A percentile compares a stretch with the other conserved stretches of the same genome.
Evolutionary conservation across 768 basidiomycete species (phyloP).

Genomic region (Neoboletus brunneissimus): DNA sequence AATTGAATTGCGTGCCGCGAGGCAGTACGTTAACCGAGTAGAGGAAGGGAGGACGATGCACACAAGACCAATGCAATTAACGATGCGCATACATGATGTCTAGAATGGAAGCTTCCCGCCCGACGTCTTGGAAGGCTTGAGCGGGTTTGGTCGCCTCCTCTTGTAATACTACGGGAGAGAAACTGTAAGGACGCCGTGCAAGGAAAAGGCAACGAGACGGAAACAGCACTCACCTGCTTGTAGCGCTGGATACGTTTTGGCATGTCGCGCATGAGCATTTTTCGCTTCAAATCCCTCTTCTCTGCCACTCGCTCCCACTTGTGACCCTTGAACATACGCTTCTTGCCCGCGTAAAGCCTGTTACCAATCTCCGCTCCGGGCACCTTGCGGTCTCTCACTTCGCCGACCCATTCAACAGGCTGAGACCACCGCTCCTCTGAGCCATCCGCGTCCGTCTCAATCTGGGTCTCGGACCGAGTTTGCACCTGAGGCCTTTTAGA

Average conservation of each 20-base stretch:
- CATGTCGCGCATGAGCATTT: conserved; percentile 69
- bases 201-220: neutral
- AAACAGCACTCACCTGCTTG: conserved; percentile 51
- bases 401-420: conserved; percentile 42
- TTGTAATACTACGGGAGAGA: conserved; percentile 26
- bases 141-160: conserved; percentile 52
- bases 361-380: conserved; percentile 55
- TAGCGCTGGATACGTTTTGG: conserved; percentile 58
- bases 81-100: conserved; percentile 13
- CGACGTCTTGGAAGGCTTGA: conserved; percentile 52
- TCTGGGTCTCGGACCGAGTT: neutral
- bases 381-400: conserved; percentile 37
- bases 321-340: conserved; percentile 93
- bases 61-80: conserved; percentile 1
- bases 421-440: conserved; percentile 19
- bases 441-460: neutral
- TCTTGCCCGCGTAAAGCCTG: conserved; percentile 70
- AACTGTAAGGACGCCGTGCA: neutral
- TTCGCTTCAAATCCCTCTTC: conserved; percentile 45
- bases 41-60: neutral
- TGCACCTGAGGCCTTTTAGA: conserved; percentile 4
- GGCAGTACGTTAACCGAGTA: neutral
- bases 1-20: neutral
- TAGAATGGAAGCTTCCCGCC: conserved; percentile 58
- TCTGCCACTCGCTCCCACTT: conserved; percentile 68